These are phyloP conservation scores for Dactylellina cionopaga DNA, from an alignment of 2,329 filamentous ascomycete species.

Conservation along the genomic window DNA sequence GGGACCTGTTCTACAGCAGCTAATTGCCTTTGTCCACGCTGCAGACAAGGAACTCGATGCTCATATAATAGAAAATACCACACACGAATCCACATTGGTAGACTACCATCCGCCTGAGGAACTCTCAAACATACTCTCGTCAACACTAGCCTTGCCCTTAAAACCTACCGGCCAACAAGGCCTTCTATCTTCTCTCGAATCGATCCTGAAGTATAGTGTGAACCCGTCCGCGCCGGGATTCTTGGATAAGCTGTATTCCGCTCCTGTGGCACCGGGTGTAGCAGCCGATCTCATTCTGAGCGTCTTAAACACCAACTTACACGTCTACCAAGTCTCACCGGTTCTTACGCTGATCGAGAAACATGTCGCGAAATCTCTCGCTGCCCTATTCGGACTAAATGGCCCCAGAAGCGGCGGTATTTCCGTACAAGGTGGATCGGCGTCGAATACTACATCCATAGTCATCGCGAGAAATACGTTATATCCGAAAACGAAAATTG, in stretches of 20 bases:
- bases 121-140: slow-evolving; percentile 30
- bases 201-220: slow-evolving; percentile 83
- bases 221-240: slow-evolving; percentile 99
- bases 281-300: slow-evolving; percentile 85
- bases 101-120: slow-evolving; percentile 47
- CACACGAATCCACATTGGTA: slow-evolving; percentile 28
- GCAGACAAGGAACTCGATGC: slow-evolving; percentile 32
- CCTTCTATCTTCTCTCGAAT: slow-evolving; percentile 74
- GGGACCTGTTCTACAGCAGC: slow-evolving; percentile 28
- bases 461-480: slow-evolving; percentile 87
- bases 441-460: slow-evolving; percentile 85
- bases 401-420: slow-evolving; percentile 77
- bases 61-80: slow-evolving; percentile 12
- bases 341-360: slow-evolving; percentile 90
- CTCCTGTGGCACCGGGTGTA: slow-evolving; percentile 86
- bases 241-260: slow-evolving; percentile 92
- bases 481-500: slow-evolving; percentile 78
- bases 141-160: slow-evolving; percentile 25
- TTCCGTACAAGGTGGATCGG: slow-evolving; percentile 80
- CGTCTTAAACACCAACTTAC: slow-evolving; percentile 90
- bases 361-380: slow-evolving; percentile 76
- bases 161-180: slow-evolving; percentile 71
- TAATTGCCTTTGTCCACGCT: slow-evolving; percentile 36
- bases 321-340: slow-evolving; percentile 93
- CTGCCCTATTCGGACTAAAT: slow-evolving; percentile 78